A percentile compares a stretch with the other conserved stretches of the same genome.
These are phyloP conservation scores for Alternaria longipes DNA, from an alignment of 2,329 filamentous ascomycete species.

Conservation along the genomic window DNA sequence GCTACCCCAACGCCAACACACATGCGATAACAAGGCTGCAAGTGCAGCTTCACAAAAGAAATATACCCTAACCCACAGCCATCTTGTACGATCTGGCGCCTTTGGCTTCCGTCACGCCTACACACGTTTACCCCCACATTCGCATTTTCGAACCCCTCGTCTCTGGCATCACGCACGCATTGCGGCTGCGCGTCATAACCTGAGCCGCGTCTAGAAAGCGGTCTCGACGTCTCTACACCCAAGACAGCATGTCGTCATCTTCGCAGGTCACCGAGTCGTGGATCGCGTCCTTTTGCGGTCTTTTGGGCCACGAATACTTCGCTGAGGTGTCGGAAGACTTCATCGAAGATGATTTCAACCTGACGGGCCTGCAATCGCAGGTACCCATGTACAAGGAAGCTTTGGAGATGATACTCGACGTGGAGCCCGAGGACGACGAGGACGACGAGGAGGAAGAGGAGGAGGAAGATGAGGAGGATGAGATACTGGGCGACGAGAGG, in stretches of 20 bases:
- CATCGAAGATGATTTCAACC: constrained; percentile 99
- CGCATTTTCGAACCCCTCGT: constrained; percentile 42
- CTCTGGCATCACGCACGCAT: constrained; percentile 25
- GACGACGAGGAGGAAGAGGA: constrained; percentile 78
- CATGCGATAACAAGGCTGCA: constrained; percentile 32
- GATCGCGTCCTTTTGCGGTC: constrained; percentile 96
- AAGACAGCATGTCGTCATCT: constrained; percentile 62
- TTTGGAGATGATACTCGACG: constrained; percentile 98
- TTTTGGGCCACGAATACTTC: constrained; percentile 98
- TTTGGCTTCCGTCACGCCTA: constrained; percentile 10
- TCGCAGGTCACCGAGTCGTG: constrained; percentile 80
- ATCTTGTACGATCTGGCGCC: neutral
- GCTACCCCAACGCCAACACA: constrained; percentile 16
- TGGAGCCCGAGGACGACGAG: constrained; percentile 93
- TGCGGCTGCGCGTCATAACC: constrained; percentile 32
- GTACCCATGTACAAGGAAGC: constrained; percentile 99
- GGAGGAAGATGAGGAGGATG: constrained; percentile 65
- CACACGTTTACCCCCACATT: constrained; percentile 36
- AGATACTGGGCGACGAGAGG: constrained; percentile 60
- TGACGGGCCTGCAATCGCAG: constrained; percentile 93
- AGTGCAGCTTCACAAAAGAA: constrained; percentile 22
- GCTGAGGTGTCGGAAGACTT: constrained; percentile 99
- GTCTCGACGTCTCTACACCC: constrained; percentile 14
- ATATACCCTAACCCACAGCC: neutral
- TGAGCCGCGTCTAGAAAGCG: constrained; percentile 27